phyloP scores from a whole-genome alignment of 257 asterid genomes.

The Ophiorrhiza pumila region DNA sequence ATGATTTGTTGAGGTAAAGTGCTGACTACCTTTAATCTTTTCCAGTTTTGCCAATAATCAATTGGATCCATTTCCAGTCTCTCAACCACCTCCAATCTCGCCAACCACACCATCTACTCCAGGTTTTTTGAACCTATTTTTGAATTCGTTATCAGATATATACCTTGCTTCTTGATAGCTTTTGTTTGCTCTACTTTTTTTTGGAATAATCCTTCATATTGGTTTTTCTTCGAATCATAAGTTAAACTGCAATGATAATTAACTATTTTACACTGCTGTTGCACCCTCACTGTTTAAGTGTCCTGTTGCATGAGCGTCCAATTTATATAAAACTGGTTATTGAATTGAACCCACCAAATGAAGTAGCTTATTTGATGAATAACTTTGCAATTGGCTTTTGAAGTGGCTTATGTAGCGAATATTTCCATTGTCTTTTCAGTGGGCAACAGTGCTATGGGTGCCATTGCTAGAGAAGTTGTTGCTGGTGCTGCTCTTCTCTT shows the following conservation, averaged over 20 bases:
- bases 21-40: conserved; percentile 26
- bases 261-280: neutral
- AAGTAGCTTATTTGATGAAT: conserved; percentile 5
- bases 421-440: conserved; percentile 36
- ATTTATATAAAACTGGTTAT: neutral
- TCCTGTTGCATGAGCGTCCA: conserved; percentile 1
- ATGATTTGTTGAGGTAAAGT: conserved; percentile 19
- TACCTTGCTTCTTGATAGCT: neutral
- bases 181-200: too few species aligned
- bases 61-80: conserved; percentile 45
- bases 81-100: conserved; percentile 73
- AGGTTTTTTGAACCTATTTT: conserved; percentile 32
- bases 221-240: neutral
- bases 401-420: neutral
- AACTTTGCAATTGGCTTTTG: neutral
- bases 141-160: neutral
- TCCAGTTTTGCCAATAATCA: conserved; percentile 63
- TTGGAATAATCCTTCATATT: too few species aligned
- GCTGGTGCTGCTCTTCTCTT: conserved; percentile 91
- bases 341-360: neutral
- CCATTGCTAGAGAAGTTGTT: conserved; percentile 90
- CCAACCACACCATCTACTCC: conserved; percentile 49
- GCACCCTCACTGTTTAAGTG: neutral
- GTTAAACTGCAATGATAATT: neutral
- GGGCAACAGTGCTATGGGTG: conserved; percentile 68